Evolutionary conservation across 305 asterid species (phyloP).

Genomic region (Plantago rigida): DNA sequence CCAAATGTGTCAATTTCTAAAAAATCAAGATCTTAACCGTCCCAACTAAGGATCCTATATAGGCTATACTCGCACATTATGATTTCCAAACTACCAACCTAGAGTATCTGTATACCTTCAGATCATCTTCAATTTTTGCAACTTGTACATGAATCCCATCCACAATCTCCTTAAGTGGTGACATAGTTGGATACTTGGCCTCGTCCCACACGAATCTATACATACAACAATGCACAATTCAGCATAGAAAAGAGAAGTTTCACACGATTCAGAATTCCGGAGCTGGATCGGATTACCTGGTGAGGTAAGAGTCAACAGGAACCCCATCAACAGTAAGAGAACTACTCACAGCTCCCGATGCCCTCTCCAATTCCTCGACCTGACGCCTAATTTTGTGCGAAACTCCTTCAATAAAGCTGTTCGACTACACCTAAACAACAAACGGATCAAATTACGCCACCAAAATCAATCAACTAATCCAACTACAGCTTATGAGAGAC

Average conservation of each 20-base stretch:
- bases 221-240: constrained; percentile 1
- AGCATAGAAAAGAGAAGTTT: constrained; percentile 5
- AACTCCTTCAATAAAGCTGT: constrained; percentile 86
- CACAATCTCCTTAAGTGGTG: constrained; percentile 80
- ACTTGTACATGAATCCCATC: constrained; percentile 80
- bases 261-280: neutral
- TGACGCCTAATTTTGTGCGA: constrained; percentile 83
- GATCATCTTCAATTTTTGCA: constrained; percentile 92
- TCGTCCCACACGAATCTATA: constrained; percentile 92
- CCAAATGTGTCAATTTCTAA: neutral
- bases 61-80: neutral
- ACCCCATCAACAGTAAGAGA: constrained; percentile 97
- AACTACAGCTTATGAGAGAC: constrained; percentile 11
- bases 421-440: constrained; percentile 42
- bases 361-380: constrained; percentile 92
- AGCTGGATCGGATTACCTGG: constrained; percentile 38
- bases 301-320: constrained; percentile 93
- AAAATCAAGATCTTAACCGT: neutral
- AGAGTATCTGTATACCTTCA: constrained; percentile 49
- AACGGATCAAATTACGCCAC: neutral
- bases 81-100: neutral
- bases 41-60: neutral
- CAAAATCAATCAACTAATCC: neutral
- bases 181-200: constrained; percentile 90
- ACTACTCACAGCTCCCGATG: constrained; percentile 65